These are phyloP conservation scores for Arthrobotrys musiformis DNA, from an alignment of 2,329 filamentous ascomycete species.

Conservation along the genomic window DNA sequence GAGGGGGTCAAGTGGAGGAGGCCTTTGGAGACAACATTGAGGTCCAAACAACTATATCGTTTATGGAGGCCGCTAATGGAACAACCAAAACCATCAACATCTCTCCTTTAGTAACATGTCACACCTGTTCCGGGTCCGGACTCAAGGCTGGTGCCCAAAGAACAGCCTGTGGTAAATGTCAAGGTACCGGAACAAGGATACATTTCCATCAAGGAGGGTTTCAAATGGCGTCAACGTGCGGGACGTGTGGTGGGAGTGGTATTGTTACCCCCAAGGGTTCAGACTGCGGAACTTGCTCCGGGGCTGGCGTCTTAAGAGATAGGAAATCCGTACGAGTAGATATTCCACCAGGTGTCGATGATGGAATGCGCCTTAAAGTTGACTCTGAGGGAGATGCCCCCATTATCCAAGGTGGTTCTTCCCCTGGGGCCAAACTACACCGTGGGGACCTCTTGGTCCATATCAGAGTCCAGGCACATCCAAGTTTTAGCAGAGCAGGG, in stretches of 20 bases:
- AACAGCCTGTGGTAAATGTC: slow-evolving; percentile 79
- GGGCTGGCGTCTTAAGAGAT: slow-evolving; percentile 85
- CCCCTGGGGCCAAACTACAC: slow-evolving; percentile 65
- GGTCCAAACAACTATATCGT: slow-evolving; percentile 89
- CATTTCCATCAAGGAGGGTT: slow-evolving; percentile 93
- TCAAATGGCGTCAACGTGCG: slow-evolving; percentile 93
- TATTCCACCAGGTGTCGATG: slow-evolving; percentile 94
- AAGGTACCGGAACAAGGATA: slow-evolving; percentile 85
- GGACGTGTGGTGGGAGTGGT: slow-evolving; percentile 81
- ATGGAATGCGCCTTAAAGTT: slow-evolving; percentile 90
- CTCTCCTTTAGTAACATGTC: slow-evolving; percentile 81
- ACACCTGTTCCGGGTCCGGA: slow-evolving; percentile 83
- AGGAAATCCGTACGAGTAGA: slow-evolving; percentile 85
- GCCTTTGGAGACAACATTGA: slow-evolving; percentile 96
- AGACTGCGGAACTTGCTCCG: slow-evolving; percentile 81
- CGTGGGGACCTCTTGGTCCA: slow-evolving; percentile 91
- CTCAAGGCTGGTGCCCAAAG: slow-evolving; percentile 82
- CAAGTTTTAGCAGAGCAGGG: slow-evolving; percentile 86
- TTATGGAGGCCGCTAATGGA: slow-evolving; percentile 95
- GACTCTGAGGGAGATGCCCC: slow-evolving; percentile 88
- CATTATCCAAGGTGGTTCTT: slow-evolving; percentile 67
- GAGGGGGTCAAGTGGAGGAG: slow-evolving; percentile 75
- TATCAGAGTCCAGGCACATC: slow-evolving; percentile 86
- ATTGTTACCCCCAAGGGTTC: slow-evolving; percentile 79
- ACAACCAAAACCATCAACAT: slow-evolving; percentile 87